phyloP scores from a whole-genome alignment of 129 eudicot genomes.

The Artemisia argyi region DNA sequence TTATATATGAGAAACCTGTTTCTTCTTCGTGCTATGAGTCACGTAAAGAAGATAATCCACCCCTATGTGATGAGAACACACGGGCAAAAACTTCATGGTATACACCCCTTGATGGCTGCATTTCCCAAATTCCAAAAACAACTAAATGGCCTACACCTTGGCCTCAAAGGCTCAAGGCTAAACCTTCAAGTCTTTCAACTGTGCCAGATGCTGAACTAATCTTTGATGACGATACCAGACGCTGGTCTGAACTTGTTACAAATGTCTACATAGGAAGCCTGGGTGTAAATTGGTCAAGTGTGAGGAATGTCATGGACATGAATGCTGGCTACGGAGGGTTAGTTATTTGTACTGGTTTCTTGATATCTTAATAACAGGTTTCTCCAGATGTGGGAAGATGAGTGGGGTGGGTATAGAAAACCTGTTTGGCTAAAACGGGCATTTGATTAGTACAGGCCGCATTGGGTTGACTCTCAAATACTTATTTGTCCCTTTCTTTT shows the following conservation, averaged over 20 bases:
- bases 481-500: neutral
- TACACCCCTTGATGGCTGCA: slow-evolving; percentile 71
- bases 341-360: slow-evolving; percentile 20
- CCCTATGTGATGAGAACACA: slow-evolving; percentile 53
- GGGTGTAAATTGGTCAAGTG: slow-evolving; percentile 71
- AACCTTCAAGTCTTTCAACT: slow-evolving; percentile 57
- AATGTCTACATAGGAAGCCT: slow-evolving; percentile 67
- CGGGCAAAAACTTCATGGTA: slow-evolving; percentile 78
- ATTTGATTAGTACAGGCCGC: neutral
- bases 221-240: slow-evolving; percentile 63
- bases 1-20: slow-evolving; percentile 87
- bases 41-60: slow-evolving; percentile 66
- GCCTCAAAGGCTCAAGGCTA: slow-evolving; percentile 79
- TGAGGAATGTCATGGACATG: slow-evolving; percentile 97
- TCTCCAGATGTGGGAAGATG: neutral
- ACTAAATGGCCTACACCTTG: slow-evolving; percentile 76
- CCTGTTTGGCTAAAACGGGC: neutral
- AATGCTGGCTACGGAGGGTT: slow-evolving; percentile 99
- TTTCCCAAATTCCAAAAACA: slow-evolving; percentile 47
- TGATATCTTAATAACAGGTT: neutral
- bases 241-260: slow-evolving; percentile 76
- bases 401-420: neutral
- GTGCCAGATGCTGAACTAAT: slow-evolving; percentile 48
- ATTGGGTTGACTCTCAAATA: neutral
- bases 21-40: slow-evolving; percentile 73